Conservation (phyloP, 306 rosid genomes). For the Crataegus laevigata region DNA sequence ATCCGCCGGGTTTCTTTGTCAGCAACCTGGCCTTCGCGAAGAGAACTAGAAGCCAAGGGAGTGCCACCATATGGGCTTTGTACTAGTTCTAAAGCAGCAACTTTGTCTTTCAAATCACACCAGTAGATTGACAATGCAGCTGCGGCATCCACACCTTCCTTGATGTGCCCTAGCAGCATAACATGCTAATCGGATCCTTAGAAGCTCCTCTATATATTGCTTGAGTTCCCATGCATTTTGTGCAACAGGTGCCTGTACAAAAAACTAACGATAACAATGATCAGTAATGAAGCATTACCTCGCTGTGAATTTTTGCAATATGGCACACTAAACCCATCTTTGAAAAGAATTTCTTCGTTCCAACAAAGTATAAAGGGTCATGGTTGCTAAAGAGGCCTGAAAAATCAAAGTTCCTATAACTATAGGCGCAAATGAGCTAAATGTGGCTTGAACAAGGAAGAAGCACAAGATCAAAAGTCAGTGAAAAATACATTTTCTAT, state of each 20-base stretch:
- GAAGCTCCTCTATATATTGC: conserved; percentile 69
- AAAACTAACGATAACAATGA: not conserved
- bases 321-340: conserved; percentile 87
- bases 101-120: conserved; percentile 66
- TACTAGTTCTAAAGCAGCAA: conserved; percentile 76
- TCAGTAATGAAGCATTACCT: conserved; percentile 29
- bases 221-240: conserved; percentile 78
- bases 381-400: conserved; percentile 87
- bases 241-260: conserved; percentile 53
- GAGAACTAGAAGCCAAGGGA: conserved; percentile 71
- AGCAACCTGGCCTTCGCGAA: conserved; percentile 76
- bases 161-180: conserved; percentile 82
- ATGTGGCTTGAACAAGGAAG: not conserved
- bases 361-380: conserved; percentile 77
- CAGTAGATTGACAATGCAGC: conserved; percentile 63
- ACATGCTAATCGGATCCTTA: conserved; percentile 79
- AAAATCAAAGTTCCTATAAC: conserved; percentile 14
- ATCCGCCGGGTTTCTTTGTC: conserved; percentile 67
- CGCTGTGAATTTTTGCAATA: conserved; percentile 81
- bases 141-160: conserved; percentile 86
- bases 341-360: conserved; percentile 70
- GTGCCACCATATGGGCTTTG: conserved; percentile 88
- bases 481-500: conserved; percentile 12
- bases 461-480: conserved; percentile 9
- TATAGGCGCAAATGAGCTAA: not conserved